Base-by-base conservation (phyloP, 2,329 filamentous ascomycete species). In the Fusarium lyarnte region DNA sequence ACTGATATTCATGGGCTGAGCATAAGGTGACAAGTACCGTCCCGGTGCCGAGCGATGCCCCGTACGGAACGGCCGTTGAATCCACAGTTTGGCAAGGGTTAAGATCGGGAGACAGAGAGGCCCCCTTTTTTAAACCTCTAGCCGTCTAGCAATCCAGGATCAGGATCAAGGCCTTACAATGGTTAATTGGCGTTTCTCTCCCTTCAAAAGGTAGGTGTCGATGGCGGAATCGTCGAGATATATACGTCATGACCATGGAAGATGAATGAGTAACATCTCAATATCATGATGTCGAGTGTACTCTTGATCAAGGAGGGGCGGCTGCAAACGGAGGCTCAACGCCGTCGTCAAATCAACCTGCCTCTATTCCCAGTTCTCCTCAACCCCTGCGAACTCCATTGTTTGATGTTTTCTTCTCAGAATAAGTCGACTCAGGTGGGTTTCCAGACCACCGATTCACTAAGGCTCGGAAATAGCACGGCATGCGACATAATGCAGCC, bases 1-100 rank as follows among this genome's bases (percentile, higher is more conserved):
- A 38, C 51, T 39, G 55, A 45, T 53, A 39, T 69, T 42, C 29
- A 64, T 73, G 70, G 70, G 70, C 60, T 68, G 70, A 76, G 63
- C 41, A 54, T 72, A 58, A 70, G 73, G 74, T 77, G 75, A 77
- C 63, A 72, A 74, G 73, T 76, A 74, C 74, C 69, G 75, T 74
- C 49, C 64, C 71, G 73, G 70, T 71, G 70, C 70, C 70, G 70
- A 73, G 62, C 66, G 68, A 73, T 72, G 63, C 64, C 62, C 74
- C 70, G 66, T 67, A 58, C 67, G 75, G 75, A 74, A 71, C 72
- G 58, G 71, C 75, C 70, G 72, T 58, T 63, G 39, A 35, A 58
- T 36, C 63, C 67, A 61, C 52, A 49, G 42, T 63, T 49, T 29
- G 36, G 17, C 63, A 57, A 57, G 69, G 67, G 46, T 58, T 59